Evolutionary conservation across 352 stramenopile genomes (phyloP).

Genomic region (Phytophthora boehmeriae): DNA sequence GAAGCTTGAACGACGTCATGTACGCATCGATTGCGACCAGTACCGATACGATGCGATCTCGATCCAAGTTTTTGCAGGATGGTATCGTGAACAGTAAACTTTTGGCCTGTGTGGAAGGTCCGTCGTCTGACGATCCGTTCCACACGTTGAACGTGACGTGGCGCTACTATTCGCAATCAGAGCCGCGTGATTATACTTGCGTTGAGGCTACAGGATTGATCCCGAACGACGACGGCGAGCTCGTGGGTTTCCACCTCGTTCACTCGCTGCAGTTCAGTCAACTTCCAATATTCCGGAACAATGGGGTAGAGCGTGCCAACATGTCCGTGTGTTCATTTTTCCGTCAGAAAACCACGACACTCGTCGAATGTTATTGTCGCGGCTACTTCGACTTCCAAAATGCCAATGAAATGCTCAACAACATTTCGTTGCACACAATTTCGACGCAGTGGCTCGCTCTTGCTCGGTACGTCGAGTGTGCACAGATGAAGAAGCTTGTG

Average conservation of each 20-base stretch:
- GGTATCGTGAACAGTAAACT: conserved; percentile 44
- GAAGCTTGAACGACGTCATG: conserved; percentile 59
- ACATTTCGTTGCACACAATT: conserved; percentile 48
- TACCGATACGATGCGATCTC: conserved; percentile 43
- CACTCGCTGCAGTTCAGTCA: conserved; percentile 61
- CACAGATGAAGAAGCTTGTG: conserved; percentile 56
- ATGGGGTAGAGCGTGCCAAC: conserved; percentile 49
- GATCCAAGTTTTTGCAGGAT: conserved; percentile 55
- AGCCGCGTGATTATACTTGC: conserved; percentile 62
- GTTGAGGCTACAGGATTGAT: conserved; percentile 58
- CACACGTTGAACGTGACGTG: conserved; percentile 58
- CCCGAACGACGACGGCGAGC: conserved; percentile 38
- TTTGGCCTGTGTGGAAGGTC: conserved; percentile 34
- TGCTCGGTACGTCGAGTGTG: conserved; percentile 42
- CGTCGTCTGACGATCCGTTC: conserved; percentile 50
- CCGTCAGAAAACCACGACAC: conserved; percentile 37
- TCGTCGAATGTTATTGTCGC: conserved; percentile 47
- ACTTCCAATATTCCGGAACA: conserved; percentile 37
- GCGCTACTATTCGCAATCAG: conserved; percentile 42
- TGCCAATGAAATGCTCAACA: conserved; percentile 49
- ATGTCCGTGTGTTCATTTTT: conserved; percentile 55
- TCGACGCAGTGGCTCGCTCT: conserved; percentile 48
- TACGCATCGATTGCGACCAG: conserved; percentile 48
- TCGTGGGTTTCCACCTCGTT: conserved; percentile 60
- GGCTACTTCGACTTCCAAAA: conserved; percentile 58